Conservation (phyloP, 345 rosid genomes). For the Salix koriyanagi region DNA sequence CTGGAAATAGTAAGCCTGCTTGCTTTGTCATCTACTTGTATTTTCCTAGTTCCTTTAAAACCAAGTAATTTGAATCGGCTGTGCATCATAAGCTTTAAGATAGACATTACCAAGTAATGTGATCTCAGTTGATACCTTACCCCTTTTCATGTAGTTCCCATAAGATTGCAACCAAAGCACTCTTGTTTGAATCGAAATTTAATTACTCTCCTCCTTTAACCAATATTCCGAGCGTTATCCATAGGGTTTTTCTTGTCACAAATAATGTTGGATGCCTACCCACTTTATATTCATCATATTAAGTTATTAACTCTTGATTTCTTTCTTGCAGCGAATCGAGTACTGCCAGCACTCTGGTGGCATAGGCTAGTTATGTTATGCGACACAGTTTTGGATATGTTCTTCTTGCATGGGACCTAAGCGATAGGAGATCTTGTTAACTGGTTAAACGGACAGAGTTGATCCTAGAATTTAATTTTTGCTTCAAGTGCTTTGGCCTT, state of each 20-base stretch:
- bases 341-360: slow-evolving; percentile 66
- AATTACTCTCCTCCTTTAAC: neutral
- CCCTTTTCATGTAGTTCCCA: neutral
- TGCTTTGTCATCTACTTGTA: too few relatives aligned
- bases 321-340: slow-evolving; percentile 55
- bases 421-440: neutral
- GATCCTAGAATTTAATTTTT: neutral
- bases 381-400: slow-evolving; percentile 6
- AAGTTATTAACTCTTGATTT: neutral
- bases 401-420: neutral
- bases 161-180: neutral
- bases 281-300: neutral
- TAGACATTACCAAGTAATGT: neutral
- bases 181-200: neutral
- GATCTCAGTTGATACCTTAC: neutral
- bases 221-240: neutral
- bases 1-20: slow-evolving; percentile 72
- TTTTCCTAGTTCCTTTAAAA: too few relatives aligned
- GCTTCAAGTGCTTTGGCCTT: neutral
- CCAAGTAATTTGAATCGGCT: too few relatives aligned
- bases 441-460: neutral
- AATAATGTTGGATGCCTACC: neutral
- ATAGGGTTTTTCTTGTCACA: neutral
- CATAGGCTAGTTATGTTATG: slow-evolving; percentile 27
- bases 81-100: too few relatives aligned